These are phyloP conservation scores for Ruellia speciosa DNA, from an alignment of 305 asterid genomes.

Conservation along the genomic window DNA sequence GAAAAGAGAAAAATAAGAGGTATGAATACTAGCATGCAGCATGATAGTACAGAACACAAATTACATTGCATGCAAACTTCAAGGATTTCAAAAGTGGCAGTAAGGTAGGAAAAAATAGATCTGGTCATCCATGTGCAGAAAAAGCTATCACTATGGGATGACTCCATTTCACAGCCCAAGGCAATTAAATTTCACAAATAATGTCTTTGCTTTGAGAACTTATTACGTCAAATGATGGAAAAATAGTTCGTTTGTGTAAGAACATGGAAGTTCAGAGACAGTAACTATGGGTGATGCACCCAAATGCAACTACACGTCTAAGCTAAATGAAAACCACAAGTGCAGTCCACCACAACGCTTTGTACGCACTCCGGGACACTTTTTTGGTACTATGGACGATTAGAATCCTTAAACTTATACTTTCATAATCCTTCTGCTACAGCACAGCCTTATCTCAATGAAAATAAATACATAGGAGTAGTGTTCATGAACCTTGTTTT, in stretches of 20 bases:
- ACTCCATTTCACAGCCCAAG: background rate
- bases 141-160: background rate
- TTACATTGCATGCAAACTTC: conserved; percentile 8
- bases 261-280: too few species aligned
- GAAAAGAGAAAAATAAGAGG: background rate
- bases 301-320: background rate
- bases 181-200: too few species aligned
- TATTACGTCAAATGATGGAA: too few species aligned
- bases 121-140: background rate
- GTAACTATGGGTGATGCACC: background rate
- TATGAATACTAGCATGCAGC: background rate
- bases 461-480: background rate
- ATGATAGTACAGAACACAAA: conserved; percentile 9
- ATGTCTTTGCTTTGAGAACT: too few species aligned
- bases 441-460: too few species aligned
- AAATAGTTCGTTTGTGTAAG: too few species aligned
- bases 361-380: background rate
- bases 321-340: background rate
- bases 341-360: background rate
- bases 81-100: background rate
- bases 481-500: background rate
- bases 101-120: conserved; percentile 1
- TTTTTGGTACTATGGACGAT: too few species aligned
- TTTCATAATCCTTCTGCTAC: too few species aligned
- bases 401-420: too few species aligned